Evolutionary conservation across 345 rosid genomes (phyloP), one percentile per base, ranked within the genome.

Genomic region (Luvunga scandens): DNA sequence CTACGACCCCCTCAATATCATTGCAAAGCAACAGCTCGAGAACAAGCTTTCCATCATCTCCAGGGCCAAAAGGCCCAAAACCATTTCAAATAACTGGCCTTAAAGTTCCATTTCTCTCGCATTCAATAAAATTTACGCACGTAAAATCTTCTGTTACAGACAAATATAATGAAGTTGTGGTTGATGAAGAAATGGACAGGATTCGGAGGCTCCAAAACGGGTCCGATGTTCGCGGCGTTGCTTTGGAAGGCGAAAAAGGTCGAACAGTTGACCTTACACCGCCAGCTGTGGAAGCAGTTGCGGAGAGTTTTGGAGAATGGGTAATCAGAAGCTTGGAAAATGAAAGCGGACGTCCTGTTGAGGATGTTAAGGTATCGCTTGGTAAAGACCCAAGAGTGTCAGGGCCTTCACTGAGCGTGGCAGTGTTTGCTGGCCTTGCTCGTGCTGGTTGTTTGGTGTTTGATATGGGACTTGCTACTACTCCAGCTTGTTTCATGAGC

Each of bases 401-500:
- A 7, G 97, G 95, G 6, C 65, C 85, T 9, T 76, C 87, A 8
- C 42, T 93, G 79, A 91, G 97, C 74, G 91, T 87, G 12, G 98
- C 95, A 0, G 94, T 91, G 36, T 89, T 93, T 55, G 88, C 97
- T 0, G 98, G 98, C 36, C 91, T 93, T 14, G 80, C 87, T 75
- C 92, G 98, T 27, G 97, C 97, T 1, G 98, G 94, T 0, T 93
- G 98, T 83, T 38, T 84, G 87, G 89, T 66, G 53, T 88, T 92
- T 72, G 98, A 93, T 55, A 92, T 92, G 91, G 97, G 97, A 60
- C 94, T 95, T 22, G 99, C 99, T 1, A 93, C 99, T 4, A 92
- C 98, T 57, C 99, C 99, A 0, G 98, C 98, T 82, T 93, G 99
- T 86, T 96, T 92, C 83, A 90, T 94, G 97, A 93, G 98, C 77